Evolutionary conservation across 176 grass and related monocot genomes (phyloP).

Genomic region (Pharus latifolius): DNA sequence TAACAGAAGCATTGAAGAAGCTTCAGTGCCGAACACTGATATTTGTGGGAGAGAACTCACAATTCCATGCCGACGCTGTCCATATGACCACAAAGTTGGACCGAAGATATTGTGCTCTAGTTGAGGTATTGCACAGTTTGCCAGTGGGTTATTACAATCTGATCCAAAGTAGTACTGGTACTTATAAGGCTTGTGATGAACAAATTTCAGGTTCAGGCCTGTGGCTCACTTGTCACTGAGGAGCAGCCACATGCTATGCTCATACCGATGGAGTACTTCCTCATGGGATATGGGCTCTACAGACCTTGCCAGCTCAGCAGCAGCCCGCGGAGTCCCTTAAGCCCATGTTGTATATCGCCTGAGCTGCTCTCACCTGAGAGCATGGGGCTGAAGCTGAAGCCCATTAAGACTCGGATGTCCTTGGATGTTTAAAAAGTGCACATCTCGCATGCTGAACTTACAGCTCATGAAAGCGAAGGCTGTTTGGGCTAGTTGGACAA

Average conservation of each 20-base stretch:
- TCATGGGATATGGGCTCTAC: conserved; percentile 79
- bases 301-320: conserved; percentile 49
- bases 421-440: conserved; percentile 27
- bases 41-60: conserved; percentile 82
- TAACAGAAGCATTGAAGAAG: conserved; percentile 72
- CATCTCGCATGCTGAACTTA: background rate
- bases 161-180: background rate
- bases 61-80: conserved; percentile 65
- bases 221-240: conserved; percentile 80
- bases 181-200: background rate
- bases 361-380: conserved; percentile 95
- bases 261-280: conserved; percentile 87
- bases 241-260: conserved; percentile 94
- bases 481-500: conserved; percentile 17
- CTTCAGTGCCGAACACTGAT: conserved; percentile 79
- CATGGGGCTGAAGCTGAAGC: conserved; percentile 98
- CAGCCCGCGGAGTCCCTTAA: conserved; percentile 69
- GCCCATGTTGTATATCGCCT: conserved; percentile 61
- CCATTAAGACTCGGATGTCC: conserved; percentile 77
- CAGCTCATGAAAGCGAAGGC: conserved; percentile 26
- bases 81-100: conserved; percentile 84
- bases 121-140: conserved; percentile 47
- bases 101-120: conserved; percentile 64
- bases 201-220: conserved; percentile 71
- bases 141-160: background rate